These are phyloP conservation scores for Blastomyces silverae DNA, from an alignment of 2,329 filamentous ascomycete genomes.

Conservation along the genomic window DNA sequence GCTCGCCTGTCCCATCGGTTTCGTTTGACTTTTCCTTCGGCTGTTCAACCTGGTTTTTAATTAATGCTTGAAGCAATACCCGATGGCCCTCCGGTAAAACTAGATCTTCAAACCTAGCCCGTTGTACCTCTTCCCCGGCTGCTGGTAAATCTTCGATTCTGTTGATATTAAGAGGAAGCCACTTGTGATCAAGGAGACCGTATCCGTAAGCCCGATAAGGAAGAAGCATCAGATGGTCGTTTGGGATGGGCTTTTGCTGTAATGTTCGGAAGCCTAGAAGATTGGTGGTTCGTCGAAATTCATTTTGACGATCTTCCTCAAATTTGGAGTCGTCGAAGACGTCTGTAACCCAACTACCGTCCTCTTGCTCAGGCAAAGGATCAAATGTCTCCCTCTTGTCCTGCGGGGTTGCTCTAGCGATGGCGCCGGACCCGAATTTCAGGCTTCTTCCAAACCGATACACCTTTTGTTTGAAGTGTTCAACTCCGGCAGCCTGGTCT, in stretches of 20 bases:
- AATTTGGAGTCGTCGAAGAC: conserved; percentile 11
- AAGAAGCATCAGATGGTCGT: conserved; percentile 1
- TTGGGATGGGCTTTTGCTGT: background rate
- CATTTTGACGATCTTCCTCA: conserved; percentile 11
- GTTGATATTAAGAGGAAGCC: conserved; percentile 7
- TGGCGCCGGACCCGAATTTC: conserved; percentile 4
- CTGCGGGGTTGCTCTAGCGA: conserved; percentile 4
- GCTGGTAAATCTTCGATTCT: conserved; percentile 5
- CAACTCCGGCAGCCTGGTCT: conserved; percentile 3
- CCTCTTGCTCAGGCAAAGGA: background rate
- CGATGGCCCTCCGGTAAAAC: conserved; percentile 8
- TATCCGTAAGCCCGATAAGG: conserved; percentile 8
- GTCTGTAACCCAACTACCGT: conserved; percentile 10
- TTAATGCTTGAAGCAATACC: conserved; percentile 7
- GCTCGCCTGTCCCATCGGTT: background rate
- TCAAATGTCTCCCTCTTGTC: conserved; percentile 10
- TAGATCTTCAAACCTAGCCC: conserved; percentile 10
- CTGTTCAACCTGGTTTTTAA: conserved; percentile 9
- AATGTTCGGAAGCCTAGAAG: conserved; percentile 5
- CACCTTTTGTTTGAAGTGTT: conserved; percentile 8
- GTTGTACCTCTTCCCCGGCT: background rate
- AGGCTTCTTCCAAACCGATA: background rate
- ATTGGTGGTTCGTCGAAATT: conserved; percentile 5
- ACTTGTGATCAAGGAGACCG: conserved; percentile 10
- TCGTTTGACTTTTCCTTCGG: background rate